Base-by-base conservation (phyloP, 495 filamentous ascomycete species). In the Aspergillus homomorphus region DNA sequence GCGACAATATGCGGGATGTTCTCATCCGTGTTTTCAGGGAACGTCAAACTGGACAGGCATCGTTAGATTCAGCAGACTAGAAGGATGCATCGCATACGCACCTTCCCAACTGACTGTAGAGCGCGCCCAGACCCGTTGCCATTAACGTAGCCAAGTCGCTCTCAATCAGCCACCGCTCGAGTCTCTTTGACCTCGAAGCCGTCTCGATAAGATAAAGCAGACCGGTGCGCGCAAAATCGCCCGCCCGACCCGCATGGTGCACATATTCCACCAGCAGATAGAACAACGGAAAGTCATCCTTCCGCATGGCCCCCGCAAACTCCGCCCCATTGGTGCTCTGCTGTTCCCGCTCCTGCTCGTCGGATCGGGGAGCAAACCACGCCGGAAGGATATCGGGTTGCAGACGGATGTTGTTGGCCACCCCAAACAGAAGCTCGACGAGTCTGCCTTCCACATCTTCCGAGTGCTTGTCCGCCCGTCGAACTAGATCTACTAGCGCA, bases 171-270 rank as follows among this genome's bases (percentile, higher is more conserved):
- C 94, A 99, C 64, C 89, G 87, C 73, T 98, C 95, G 50, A 99
- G 70, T 43, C 83, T 80, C 30, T 85, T 80, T 0, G 91, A 95
- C 53, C 84, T 86, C 1, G 90, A 92, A 1, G 93, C 91, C 2
- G 90, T 89, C 72, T 98, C 94, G 61, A 98, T 95, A 57, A 99
- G 87, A 69, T 99, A 98, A 8, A 99, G 81, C 51, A 99, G 72
- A 0, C 94, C 94, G 0, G 93, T 99, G 51, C 94, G 81, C n/a
- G 95, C 93, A 76, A 99, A 99, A 70, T 99, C 94, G 21, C 94
- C 94, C 19, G 92, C 86, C 30, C 89, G 85, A 46, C 92, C 92
- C 56, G 96, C 92, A 58, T 93, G 87, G 66, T 99, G 92, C 30
- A 99, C 92, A 71, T 96, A 94, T 67, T 98, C 92, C 53, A 99